Evolutionary conservation across 345 rosid genomes (phyloP).

Genomic region (Salix udensis): DNA sequence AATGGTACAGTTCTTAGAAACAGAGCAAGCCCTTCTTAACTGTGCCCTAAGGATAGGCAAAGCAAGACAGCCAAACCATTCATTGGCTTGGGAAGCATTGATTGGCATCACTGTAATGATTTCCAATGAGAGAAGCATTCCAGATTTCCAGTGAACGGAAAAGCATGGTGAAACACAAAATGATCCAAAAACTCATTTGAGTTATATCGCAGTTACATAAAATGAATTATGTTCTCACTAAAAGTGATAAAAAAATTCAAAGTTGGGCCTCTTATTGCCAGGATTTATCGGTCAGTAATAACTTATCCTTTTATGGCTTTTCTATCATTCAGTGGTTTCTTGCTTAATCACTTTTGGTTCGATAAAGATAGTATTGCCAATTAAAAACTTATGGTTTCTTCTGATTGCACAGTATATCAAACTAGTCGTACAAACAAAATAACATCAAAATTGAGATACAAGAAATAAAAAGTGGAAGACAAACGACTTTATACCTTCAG

Average conservation of each 20-base stretch:
- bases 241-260: neutral
- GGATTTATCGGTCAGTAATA: neutral
- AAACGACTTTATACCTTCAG: constrained; percentile 50
- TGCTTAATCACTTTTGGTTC: neutral
- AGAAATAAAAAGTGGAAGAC: neutral
- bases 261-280: neutral
- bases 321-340: neutral
- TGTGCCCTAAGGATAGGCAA: neutral
- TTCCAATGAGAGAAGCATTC: neutral
- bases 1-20: neutral
- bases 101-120: neutral
- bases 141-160: neutral
- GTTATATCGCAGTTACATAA: neutral
- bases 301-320: neutral
- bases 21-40: neutral
- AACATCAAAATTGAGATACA: neutral
- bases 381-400: neutral
- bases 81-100: neutral
- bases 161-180: neutral
- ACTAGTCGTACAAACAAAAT: constrained; percentile 6
- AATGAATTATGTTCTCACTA: neutral
- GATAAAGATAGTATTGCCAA: neutral
- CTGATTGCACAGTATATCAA: neutral
- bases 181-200: neutral
- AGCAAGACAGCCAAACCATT: neutral